These are phyloP conservation scores for Mycena citricolor DNA, from an alignment of 1,284 basidiomycete genomes.

Conservation along the genomic window DNA sequence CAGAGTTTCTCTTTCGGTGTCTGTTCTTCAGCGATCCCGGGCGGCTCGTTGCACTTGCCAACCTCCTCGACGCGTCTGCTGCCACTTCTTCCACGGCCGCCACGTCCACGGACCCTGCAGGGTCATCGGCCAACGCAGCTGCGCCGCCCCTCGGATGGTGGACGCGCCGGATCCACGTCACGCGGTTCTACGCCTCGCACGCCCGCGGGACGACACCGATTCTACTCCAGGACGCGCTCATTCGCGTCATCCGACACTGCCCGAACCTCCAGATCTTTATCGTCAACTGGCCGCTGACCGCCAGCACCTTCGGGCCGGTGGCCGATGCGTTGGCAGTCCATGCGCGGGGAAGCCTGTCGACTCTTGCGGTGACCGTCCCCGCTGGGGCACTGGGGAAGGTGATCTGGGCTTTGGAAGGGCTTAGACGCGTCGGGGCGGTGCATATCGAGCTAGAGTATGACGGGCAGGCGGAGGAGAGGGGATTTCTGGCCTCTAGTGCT, in stretches of 20 bases:
- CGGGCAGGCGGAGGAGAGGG: constrained; percentile 9
- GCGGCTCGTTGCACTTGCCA: constrained; percentile 47
- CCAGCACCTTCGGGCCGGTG: constrained; percentile 53
- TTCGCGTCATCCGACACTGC: constrained; percentile 56
- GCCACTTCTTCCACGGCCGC: constrained; percentile 33
- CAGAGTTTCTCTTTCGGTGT: constrained; percentile 63
- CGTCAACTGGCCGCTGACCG: constrained; percentile 58
- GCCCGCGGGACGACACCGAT: constrained; percentile 37
- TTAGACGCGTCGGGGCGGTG: constrained; percentile 52
- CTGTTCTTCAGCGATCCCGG: constrained; percentile 60
- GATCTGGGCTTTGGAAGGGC: constrained; percentile 63
- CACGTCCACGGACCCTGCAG: no score
- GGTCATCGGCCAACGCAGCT: no score
- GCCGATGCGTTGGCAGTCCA: constrained; percentile 57
- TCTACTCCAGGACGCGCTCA: constrained; percentile 46
- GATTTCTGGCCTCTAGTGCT: constrained; percentile 27
- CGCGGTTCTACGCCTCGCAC: constrained; percentile 43
- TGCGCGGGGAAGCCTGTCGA: constrained; percentile 49
- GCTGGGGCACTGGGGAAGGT: constrained; percentile 55
- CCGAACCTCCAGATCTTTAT: constrained; percentile 71
- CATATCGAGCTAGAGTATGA: constrained; percentile 52
- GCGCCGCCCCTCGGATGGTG: constrained; percentile 72
- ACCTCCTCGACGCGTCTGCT: constrained; percentile 48
- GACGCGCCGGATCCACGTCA: constrained; percentile 61
- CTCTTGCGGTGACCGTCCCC: constrained; percentile 59